A percentile compares a stretch with the other conserved stretches of the same genome.
Evolutionary conservation across 2,329 filamentous ascomycete species (phyloP).

Genomic region (Boeremia exigua): DNA sequence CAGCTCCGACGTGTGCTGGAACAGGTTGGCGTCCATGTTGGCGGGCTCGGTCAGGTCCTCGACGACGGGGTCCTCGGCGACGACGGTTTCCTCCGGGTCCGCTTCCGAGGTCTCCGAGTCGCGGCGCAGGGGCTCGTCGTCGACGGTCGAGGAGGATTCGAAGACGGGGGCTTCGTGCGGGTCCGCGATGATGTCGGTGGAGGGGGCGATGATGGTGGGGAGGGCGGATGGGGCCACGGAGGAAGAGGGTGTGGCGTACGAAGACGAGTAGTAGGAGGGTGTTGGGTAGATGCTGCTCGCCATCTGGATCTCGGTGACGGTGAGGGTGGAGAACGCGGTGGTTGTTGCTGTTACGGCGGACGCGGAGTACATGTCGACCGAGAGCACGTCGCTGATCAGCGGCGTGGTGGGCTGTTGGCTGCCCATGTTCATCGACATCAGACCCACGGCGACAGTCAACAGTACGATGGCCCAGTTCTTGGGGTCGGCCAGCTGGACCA

Average conservation of each 20-base stretch:
- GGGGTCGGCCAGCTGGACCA: constrained; percentile 59
- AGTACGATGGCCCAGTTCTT: constrained; percentile 60
- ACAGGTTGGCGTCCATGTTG: constrained; percentile 8
- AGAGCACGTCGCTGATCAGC: constrained; percentile 10
- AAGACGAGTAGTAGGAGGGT: constrained; percentile 2
- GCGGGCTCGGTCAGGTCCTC: constrained; percentile 17
- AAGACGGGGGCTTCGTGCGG: constrained; percentile 8
- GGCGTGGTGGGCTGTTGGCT: constrained; percentile 13
- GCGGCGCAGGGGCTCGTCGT: constrained; percentile 14
- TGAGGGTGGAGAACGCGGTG: constrained; percentile 35
- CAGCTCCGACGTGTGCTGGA: constrained; percentile 12
- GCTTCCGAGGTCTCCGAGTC: constrained; percentile 11
- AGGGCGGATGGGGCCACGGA: neutral
- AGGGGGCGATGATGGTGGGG: constrained; percentile 4
- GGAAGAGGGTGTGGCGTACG: neutral
- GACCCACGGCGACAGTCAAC: constrained; percentile 52
- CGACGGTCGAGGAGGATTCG: constrained; percentile 8
- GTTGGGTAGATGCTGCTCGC: constrained; percentile 10
- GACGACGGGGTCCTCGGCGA: constrained; percentile 7
- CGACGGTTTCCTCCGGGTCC: constrained; percentile 12
- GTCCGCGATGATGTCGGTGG: constrained; percentile 7
- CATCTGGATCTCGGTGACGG: constrained; percentile 31
- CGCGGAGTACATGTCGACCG: constrained; percentile 5
- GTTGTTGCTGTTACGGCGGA: constrained; percentile 25
- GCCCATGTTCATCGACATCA: constrained; percentile 44